Evolutionary conservation across 148 eudicot species (phyloP).

Genomic region (Camellia sinensis): DNA sequence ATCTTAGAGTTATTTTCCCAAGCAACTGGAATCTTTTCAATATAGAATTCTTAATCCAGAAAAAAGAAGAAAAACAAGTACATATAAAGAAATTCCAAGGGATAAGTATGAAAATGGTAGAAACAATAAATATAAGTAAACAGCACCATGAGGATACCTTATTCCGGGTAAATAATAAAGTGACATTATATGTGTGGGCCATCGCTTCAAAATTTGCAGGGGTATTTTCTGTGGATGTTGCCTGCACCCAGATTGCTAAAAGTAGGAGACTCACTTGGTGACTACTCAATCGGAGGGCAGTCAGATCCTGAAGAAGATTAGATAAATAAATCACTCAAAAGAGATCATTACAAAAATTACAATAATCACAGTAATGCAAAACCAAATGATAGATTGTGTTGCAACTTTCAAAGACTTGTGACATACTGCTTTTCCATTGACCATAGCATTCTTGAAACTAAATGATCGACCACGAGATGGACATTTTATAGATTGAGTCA

Average conservation of each 20-base stretch:
- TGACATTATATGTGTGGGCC: slow-evolving; percentile 73
- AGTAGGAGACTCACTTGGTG: slow-evolving; percentile 88
- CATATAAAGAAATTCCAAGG: not conserved
- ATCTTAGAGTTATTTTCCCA: not conserved
- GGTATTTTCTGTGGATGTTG: slow-evolving; percentile 54
- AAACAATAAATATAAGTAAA: slow-evolving; percentile 9
- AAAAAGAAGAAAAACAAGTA: not conserved
- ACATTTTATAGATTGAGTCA: slow-evolving; percentile 24
- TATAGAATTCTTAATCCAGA: not conserved
- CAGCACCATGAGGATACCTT: slow-evolving; percentile 44
- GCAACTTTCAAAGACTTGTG: slow-evolving; percentile 4
- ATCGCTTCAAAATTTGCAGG: slow-evolving; percentile 80
- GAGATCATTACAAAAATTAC: not conserved
- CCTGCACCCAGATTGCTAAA: slow-evolving; percentile 88
- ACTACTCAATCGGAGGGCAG: slow-evolving; percentile 72
- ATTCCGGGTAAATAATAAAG: slow-evolving; percentile 59
- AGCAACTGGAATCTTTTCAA: not conserved
- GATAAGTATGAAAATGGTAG: not conserved
- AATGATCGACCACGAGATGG: slow-evolving; percentile 35
- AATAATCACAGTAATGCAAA: slow-evolving; percentile 4
- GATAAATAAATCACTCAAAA: slow-evolving; percentile 1
- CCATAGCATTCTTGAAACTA: slow-evolving; percentile 57
- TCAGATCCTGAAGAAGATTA: slow-evolving; percentile 44
- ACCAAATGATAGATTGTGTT: not conserved
- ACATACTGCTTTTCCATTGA: slow-evolving; percentile 54